A percentile compares a stretch with the other conserved stretches of the same genome.
These are phyloP conservation scores for Botryosphaeria dothidea DNA, from an alignment of 2,329 filamentous ascomycete species.

Conservation along the genomic window DNA sequence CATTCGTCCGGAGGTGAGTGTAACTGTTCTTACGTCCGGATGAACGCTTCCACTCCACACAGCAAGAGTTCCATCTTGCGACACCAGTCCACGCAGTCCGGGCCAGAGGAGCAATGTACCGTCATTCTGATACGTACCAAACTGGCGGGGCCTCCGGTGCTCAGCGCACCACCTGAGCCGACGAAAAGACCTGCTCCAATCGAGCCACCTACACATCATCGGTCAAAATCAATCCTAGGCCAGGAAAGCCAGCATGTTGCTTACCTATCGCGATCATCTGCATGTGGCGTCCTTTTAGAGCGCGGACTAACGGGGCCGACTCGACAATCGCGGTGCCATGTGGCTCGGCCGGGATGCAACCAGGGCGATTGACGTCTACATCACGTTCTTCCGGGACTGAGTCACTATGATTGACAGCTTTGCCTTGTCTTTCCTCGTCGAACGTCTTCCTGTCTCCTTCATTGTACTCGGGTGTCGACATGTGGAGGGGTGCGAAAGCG, in stretches of 20 bases:
- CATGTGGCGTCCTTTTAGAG: slow-evolving; percentile 59
- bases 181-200: slow-evolving; percentile 77
- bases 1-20: too few species aligned
- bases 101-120: too few species aligned
- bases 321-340: not conserved
- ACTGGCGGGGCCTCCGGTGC: slow-evolving; percentile 37
- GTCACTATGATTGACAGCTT: not conserved
- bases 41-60: too few species aligned
- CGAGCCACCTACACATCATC: slow-evolving; percentile 58
- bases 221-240: not conserved
- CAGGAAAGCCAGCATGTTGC: not conserved
- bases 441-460: not conserved
- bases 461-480: not conserved
- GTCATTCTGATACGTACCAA: slow-evolving; percentile 21
- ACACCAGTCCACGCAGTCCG: too few species aligned
- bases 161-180: slow-evolving; percentile 58
- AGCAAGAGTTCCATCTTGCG: too few species aligned
- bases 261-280: slow-evolving; percentile 62
- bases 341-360: not conserved
- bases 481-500: not conserved
- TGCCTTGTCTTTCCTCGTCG: not conserved
- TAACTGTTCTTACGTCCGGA: too few species aligned
- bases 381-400: not conserved
- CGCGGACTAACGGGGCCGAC: slow-evolving; percentile 18
- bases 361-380: not conserved